Percentiles rank a stretch among this genome's conserved stretches.
Conservation (phyloP, 2,329 filamentous ascomycete species). For the Venturia oleaginea region DNA sequence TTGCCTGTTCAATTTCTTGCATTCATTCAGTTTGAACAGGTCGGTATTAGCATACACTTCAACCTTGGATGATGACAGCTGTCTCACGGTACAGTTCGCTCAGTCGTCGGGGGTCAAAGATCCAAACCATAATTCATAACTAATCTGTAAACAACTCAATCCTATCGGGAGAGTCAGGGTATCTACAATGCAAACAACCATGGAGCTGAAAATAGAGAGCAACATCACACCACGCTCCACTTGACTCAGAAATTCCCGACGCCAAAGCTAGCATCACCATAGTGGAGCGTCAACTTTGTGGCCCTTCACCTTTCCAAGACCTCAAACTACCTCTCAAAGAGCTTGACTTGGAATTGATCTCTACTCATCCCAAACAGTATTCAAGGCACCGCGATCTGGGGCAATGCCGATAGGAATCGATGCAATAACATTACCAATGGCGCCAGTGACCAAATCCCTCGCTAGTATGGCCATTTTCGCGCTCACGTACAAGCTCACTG, state of each 20-base stretch:
- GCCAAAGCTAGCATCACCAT: background rate
- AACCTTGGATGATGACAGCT: no score
- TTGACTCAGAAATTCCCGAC: background rate
- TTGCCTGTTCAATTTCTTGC: no score
- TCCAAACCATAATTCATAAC: background rate
- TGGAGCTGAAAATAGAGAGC: background rate
- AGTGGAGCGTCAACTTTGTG: background rate
- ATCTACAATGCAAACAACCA: constrained; percentile 4
- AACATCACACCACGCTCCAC: background rate
- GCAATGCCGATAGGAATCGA: background rate
- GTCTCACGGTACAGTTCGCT: no score
- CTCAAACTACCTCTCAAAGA: background rate
- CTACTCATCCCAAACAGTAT: background rate
- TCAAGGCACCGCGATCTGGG: background rate
- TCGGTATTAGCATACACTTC: no score
- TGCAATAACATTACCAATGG: constrained; percentile 35
- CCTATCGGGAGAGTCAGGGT: background rate
- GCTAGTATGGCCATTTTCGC: constrained; percentile 52
- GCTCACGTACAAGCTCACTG: constrained; percentile 55
- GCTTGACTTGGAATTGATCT: background rate
- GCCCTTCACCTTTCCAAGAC: background rate
- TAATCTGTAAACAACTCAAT: background rate
- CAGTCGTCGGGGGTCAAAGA: background rate
- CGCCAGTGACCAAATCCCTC: constrained; percentile 51
- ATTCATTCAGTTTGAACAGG: no score